Conservation (phyloP, 2,329 filamentous ascomycete species). For the Podosphaera fusca region DNA sequence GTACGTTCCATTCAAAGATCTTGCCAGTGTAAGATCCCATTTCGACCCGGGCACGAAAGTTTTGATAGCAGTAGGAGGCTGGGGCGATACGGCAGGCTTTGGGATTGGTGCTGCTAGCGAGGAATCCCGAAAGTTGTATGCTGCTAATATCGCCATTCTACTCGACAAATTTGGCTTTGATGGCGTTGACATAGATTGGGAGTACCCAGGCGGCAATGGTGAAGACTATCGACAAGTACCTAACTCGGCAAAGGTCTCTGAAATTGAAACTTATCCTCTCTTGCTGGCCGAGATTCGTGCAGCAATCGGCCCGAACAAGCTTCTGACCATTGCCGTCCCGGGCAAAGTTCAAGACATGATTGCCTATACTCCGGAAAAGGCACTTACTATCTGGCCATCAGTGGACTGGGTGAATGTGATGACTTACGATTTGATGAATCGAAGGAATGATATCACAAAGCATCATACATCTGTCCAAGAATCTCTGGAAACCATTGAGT, state of each 20-base stretch:
- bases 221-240: constrained; percentile 43
- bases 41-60: constrained; percentile 33
- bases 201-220: constrained; percentile 34
- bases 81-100: constrained; percentile 47
- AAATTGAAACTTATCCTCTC: constrained; percentile 39
- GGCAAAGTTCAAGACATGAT: constrained; percentile 42
- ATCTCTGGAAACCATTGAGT: constrained; percentile 30
- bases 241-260: constrained; percentile 34
- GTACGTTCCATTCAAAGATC: constrained; percentile 7
- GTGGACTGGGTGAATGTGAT: constrained; percentile 49
- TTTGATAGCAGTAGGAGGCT: constrained; percentile 50
- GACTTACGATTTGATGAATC: constrained; percentile 50
- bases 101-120: constrained; percentile 29
- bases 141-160: constrained; percentile 39
- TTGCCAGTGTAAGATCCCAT: constrained; percentile 5
- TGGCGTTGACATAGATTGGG: constrained; percentile 29
- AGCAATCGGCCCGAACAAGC: constrained; percentile 30
- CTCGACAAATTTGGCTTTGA: constrained; percentile 38
- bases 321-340: constrained; percentile 45
- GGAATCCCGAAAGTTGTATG: constrained; percentile 31
- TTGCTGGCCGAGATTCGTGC: constrained; percentile 33
- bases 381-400: constrained; percentile 31
- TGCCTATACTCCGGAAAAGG: constrained; percentile 34
- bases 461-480: constrained; percentile 39
- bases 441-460: constrained; percentile 36